A percentile compares a stretch with the other conserved stretches of the same genome.
phyloP scores from a whole-genome alignment of 139 green algal genomes.

The Picochlorum sp. region DNA sequence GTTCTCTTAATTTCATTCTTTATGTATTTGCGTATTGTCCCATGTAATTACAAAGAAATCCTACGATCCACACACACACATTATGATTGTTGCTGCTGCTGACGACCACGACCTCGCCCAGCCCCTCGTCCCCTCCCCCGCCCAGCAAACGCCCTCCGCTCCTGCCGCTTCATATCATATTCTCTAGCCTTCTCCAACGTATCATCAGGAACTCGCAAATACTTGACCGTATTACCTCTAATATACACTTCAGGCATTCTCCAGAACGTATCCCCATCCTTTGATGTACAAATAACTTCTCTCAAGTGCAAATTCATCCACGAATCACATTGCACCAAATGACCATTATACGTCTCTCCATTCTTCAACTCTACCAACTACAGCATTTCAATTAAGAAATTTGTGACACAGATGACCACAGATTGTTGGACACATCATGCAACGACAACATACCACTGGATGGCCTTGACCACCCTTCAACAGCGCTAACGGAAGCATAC shows the following conservation, averaged over 20 bases:
- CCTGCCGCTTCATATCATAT: slow-evolving; percentile 46
- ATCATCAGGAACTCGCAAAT: slow-evolving; percentile 94
- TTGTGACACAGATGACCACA: no score
- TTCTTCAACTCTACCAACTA: slow-evolving; percentile 97
- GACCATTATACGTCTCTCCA: slow-evolving; percentile 97
- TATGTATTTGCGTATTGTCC: no score
- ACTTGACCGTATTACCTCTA: slow-evolving; percentile 98
- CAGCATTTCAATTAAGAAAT: not conserved
- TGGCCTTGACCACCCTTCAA: slow-evolving; percentile 78
- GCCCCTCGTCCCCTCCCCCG: slow-evolving; percentile 22
- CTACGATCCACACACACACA: not conserved
- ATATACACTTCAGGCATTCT: slow-evolving; percentile 92
- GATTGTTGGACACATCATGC: not conserved
- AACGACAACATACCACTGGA: slow-evolving; percentile 58
- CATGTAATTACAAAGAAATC: no score
- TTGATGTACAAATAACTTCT: slow-evolving; percentile 97
- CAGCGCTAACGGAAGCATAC: slow-evolving; percentile 81
- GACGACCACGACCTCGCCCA: slow-evolving; percentile 8
- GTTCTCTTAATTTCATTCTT: no score
- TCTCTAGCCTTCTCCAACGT: slow-evolving; percentile 86
- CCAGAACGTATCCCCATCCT: slow-evolving; percentile 94
- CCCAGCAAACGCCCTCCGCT: slow-evolving; percentile 21
- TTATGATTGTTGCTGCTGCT: slow-evolving; percentile 2
- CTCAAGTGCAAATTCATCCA: slow-evolving; percentile 99
- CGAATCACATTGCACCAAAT: slow-evolving; percentile 89